A percentile compares a stretch with the other conserved stretches of the same genome.
Evolutionary conservation across 2,329 filamentous ascomycete genomes (phyloP).

Genomic region (Hypoxylon sp.): DNA sequence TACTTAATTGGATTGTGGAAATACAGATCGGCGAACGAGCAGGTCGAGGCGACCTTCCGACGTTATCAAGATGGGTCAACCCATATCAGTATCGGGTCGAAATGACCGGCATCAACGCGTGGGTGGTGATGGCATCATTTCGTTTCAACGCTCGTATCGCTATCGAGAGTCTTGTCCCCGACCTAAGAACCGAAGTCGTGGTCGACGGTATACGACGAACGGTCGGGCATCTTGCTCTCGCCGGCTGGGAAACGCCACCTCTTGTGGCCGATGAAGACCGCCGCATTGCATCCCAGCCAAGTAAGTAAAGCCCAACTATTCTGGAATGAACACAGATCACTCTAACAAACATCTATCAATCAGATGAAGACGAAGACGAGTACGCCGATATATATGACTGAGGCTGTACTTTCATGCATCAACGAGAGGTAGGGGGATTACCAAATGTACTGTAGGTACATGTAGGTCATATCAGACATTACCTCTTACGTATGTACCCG

Average conservation of each 20-base stretch:
- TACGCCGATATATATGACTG: too few species aligned
- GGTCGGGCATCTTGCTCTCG: constrained; percentile 41
- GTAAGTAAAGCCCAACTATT: background rate
- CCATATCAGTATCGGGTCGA: constrained; percentile 50
- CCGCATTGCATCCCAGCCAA: background rate
- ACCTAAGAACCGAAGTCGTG: constrained; percentile 32
- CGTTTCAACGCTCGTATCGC: constrained; percentile 50
- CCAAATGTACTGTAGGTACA: too few species aligned
- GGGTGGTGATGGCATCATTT: constrained; percentile 49
- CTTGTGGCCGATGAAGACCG: constrained; percentile 10
- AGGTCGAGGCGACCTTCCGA: background rate
- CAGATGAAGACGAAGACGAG: too few species aligned
- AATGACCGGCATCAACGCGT: constrained; percentile 52
- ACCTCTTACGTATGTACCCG: too few species aligned
- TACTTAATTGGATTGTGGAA: constrained; percentile 31
- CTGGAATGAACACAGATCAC: too few species aligned
- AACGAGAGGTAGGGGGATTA: too few species aligned
- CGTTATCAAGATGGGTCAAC: constrained; percentile 45
- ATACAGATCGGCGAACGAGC: background rate
- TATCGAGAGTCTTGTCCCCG: constrained; percentile 45
- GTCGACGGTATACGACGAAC: constrained; percentile 39
- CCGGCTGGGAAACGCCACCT: constrained; percentile 28
- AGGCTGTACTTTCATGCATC: too few species aligned
- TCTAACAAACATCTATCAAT: background rate
- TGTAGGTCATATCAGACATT: too few species aligned